Percentiles rank a stretch among this genome's conserved stretches.
phyloP scores from a whole-genome alignment of 1,139 yeast genomes.

The Blastobotrys petasosporus region DNA sequence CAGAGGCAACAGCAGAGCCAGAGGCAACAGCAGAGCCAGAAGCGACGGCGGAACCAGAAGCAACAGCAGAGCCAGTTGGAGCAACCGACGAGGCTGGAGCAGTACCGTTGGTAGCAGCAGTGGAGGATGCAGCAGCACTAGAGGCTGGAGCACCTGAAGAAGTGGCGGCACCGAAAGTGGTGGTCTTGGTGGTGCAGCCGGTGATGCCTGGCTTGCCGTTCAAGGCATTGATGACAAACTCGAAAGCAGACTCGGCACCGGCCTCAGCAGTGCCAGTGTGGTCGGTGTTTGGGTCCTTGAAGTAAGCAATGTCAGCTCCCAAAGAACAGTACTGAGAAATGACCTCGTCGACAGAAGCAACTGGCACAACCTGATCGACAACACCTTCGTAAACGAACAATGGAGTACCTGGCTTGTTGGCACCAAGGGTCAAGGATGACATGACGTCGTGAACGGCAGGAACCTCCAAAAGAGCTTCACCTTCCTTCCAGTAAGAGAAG shows the following conservation, averaged over 20 bases:
- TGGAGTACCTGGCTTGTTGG: constrained; percentile 22
- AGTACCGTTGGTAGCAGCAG: too few relatives aligned
- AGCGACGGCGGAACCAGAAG: background rate
- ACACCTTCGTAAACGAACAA: constrained; percentile 29
- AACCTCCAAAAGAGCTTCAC: constrained; percentile 15
- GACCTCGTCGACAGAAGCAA: constrained; percentile 23
- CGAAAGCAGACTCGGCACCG: constrained; percentile 16
- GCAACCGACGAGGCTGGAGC: too few relatives aligned
- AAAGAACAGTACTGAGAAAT: constrained; percentile 23
- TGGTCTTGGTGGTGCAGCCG: constrained; percentile 5
- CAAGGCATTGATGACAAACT: constrained; percentile 16
- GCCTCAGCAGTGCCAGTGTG: constrained; percentile 15
- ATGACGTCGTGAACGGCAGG: constrained; percentile 13
- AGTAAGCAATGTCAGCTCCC: constrained; percentile 25
- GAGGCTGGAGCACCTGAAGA: background rate
- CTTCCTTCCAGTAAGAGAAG: constrained; percentile 20
- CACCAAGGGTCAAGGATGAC: constrained; percentile 19
- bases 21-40: background rate
- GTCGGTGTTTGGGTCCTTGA: constrained; percentile 18
- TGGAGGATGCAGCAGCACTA: background rate
- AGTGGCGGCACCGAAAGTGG: background rate
- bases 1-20: background rate
- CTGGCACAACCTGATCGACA: constrained; percentile 27
- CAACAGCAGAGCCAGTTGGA: background rate
- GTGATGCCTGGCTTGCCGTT: constrained; percentile 8